phyloP scores from a whole-genome alignment of 352 stramenopile species.

The Globisporangium cederbergense region DNA sequence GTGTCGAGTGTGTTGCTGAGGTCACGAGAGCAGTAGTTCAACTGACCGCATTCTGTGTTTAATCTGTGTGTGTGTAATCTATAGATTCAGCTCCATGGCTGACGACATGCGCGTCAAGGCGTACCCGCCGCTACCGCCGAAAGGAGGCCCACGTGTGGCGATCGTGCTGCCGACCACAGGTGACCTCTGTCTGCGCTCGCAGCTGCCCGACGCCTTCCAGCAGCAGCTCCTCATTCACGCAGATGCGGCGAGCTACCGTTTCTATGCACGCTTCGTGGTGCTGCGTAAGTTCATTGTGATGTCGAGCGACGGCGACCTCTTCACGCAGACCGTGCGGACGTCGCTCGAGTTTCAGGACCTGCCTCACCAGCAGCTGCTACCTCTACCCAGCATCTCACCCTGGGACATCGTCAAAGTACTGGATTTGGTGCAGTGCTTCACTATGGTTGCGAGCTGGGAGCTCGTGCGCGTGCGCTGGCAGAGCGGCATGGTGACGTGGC shows the following conservation, averaged over 20 bases:
- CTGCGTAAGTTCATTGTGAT: slow-evolving; percentile 74
- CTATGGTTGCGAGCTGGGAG: slow-evolving; percentile 51
- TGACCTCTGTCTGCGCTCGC: slow-evolving; percentile 52
- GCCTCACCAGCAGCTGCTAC: slow-evolving; percentile 41
- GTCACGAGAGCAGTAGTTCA: background rate
- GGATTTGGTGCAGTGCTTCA: slow-evolving; percentile 62
- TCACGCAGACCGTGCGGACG: slow-evolving; percentile 36
- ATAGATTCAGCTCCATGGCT: slow-evolving; percentile 8
- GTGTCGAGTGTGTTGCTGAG: background rate
- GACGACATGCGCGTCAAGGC: slow-evolving; percentile 58
- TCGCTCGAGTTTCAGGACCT: slow-evolving; percentile 40
- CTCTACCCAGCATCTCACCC: slow-evolving; percentile 43
- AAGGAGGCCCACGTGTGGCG: slow-evolving; percentile 28
- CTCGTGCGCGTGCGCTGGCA: slow-evolving; percentile 68
- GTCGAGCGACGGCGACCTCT: slow-evolving; percentile 63
- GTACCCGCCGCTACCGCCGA: slow-evolving; percentile 56
- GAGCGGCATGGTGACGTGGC: slow-evolving; percentile 62
- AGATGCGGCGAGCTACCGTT: slow-evolving; percentile 31
- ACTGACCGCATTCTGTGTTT: background rate
- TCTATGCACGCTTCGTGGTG: slow-evolving; percentile 59
- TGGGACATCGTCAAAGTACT: slow-evolving; percentile 66
- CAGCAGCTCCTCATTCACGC: slow-evolving; percentile 54
- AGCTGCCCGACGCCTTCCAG: slow-evolving; percentile 42
- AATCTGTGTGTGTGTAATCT: background rate
- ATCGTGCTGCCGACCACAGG: slow-evolving; percentile 50